Conservation (phyloP, 2,329 filamentous ascomycete species). For the Elsinoe australis region DNA sequence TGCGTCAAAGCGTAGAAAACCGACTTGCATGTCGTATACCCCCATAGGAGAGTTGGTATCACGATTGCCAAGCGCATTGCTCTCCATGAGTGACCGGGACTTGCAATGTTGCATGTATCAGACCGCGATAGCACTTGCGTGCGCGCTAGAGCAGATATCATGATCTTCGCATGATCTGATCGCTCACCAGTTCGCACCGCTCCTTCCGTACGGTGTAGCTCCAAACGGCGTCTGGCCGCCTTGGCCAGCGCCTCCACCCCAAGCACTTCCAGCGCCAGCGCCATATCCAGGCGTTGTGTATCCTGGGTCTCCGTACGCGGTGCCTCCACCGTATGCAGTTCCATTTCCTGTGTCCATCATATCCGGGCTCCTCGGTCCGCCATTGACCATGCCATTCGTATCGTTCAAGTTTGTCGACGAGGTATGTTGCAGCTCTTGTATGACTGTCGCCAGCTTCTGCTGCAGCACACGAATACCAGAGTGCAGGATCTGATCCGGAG, state of each 20-base stretch:
- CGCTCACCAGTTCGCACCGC: conserved; percentile 20
- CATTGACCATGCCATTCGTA: conserved; percentile 46
- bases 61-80: no score
- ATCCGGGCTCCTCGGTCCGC: conserved; percentile 46
- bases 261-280: conserved; percentile 49
- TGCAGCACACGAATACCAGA: conserved; percentile 84
- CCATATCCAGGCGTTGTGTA: conserved; percentile 61
- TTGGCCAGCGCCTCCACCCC: conserved; percentile 47
- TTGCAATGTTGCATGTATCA: no score
- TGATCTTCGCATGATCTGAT: neutral
- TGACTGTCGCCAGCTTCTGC: conserved; percentile 76
- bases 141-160: neutral
- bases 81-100: no score
- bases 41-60: no score
- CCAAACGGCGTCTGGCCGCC: conserved; percentile 48
- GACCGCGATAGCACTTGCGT: no score
- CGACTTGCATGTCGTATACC: no score
- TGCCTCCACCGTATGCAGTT: conserved; percentile 59
- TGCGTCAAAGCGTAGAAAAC: no score
- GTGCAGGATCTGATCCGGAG: conserved; percentile 82
- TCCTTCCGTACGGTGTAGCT: conserved; percentile 23
- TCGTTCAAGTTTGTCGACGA: conserved; percentile 44
- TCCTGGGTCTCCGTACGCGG: conserved; percentile 58
- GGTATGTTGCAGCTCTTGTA: conserved; percentile 54
- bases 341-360: conserved; percentile 47